Evolutionary conservation across 2,329 filamentous ascomycete species (phyloP), one percentile per base, ranked within the genome.

Genomic region (Venturiaceae sp.): DNA sequence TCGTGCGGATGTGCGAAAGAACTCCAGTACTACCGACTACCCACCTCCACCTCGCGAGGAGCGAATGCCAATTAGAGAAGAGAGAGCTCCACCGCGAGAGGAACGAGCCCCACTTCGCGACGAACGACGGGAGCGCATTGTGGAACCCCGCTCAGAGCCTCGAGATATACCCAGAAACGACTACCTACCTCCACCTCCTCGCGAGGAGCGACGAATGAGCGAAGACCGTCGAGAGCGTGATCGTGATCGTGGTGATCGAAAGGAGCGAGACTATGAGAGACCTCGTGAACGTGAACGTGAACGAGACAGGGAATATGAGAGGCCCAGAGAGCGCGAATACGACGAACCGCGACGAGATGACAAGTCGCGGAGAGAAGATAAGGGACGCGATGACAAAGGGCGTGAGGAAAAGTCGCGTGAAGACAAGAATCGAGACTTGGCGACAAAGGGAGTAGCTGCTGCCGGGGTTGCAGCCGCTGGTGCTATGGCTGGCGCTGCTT

Each of bases 151-250:
- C 5, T 6, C 53, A 13, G 34, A 28, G 23, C 26, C n/a, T n/a
- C n/a, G n/a, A n/a, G n/a, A n/a, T n/a, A n/a, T n/a, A n/a, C n/a
- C 34, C 26, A 32, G 28, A 13, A 39, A 32, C 16, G 53, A 56
- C 36, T 44, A 56, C 30, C 34, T 41, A 21, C 53, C 34, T 5
- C 6, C 34, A 6, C 21, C 53, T 28, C 5, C 21, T 41, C 30
- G 26, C 11, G 53, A 55, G 5, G 36, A 41, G 8, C 28, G 62
- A 21, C 39, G 61, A 19, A 28, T 34, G 7, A 23, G 71, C 70
- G 67, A 66, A 32, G 63, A 66, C 9, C 60, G 58, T 23, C 62
- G 64, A 13, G 66, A 68, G 16, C 64, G 69, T 16, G 70, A 72
- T 33, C 66, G 65, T 34, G 64, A 66, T 11, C 65, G 66, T 39